phyloP scores from a whole-genome alignment of 1,284 basidiomycete genomes.

The Tilletiopsis washingtonensis region DNA sequence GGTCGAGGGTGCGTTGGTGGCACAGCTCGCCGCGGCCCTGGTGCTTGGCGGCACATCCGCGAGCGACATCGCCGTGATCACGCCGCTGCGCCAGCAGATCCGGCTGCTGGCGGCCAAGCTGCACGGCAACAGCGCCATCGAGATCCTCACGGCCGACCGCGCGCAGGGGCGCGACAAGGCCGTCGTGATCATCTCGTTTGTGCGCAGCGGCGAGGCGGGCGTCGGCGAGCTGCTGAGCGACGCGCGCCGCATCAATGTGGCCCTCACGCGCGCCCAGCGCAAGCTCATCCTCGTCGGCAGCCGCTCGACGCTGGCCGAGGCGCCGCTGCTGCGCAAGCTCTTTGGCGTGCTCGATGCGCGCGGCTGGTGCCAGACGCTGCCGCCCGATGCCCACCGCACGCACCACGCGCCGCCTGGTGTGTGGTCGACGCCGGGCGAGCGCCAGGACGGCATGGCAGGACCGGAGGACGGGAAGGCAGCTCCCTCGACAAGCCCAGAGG shows the following conservation, averaged over 20 bases:
- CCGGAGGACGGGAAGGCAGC: too few relatives aligned
- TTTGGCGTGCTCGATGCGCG: constrained; percentile 7
- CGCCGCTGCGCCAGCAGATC: constrained; percentile 88
- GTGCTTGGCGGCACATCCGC: constrained; percentile 60
- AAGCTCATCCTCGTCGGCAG: constrained; percentile 48
- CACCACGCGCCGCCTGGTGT: background rate
- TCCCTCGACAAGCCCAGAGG: too few relatives aligned
- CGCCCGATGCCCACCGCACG: background rate
- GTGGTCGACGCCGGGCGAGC: too few relatives aligned
- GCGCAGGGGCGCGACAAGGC: constrained; percentile 78
- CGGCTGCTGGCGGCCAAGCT: constrained; percentile 66
- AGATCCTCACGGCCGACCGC: constrained; percentile 86
- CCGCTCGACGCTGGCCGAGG: constrained; percentile 13
- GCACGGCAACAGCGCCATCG: constrained; percentile 53
- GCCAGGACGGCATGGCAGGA: too few relatives aligned
- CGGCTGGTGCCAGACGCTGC: constrained; percentile 6
- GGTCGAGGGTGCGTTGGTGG: constrained; percentile 59
- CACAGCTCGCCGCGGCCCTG: constrained; percentile 62
- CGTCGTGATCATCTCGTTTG: constrained; percentile 37
- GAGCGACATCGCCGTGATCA: constrained; percentile 75
- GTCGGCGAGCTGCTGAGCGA: constrained; percentile 37
- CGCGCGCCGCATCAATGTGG: constrained; percentile 32
- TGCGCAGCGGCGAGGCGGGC: constrained; percentile 12
- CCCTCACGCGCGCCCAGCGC: constrained; percentile 52
- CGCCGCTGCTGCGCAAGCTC: constrained; percentile 9